Evolutionary conservation across 768 basidiomycete species (phyloP), one percentile per base, ranked within the genome.

Genomic region (Chlorophyllum brunneum): DNA sequence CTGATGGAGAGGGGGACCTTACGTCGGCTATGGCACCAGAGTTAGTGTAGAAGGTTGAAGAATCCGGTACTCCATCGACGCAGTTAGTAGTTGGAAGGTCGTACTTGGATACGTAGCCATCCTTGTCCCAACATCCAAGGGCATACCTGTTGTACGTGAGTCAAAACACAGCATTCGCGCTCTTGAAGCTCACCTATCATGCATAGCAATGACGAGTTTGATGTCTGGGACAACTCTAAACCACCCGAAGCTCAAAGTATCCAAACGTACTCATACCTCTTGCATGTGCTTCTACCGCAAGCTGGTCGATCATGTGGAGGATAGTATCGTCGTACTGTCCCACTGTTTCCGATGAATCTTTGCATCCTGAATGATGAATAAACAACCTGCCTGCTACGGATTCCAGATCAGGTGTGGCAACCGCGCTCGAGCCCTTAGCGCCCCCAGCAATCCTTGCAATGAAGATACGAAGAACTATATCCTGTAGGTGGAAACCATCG

Each of bases 171-270:
- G n/a, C 1, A 33, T 7, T 20, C 15, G 22, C 23, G 18, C 15
- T 22, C 27, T 18, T 2, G 8, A 24, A 50, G 27, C 11, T 50
- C 26, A 38, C 56, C 63, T 51, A 37, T 64, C 61, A 26, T 64
- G 63, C 63, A 64, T 64, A 6, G 63, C 61, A 33, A 64, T 59
- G n/a, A 64, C 51, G 29, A 64, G 45, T 50, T 64, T 64, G 34
- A 64, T 64, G 52, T 62, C 63, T 64, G 23, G 16, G 18, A 16
- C 22, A 27, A 23, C n/a, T 11, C 26, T 15, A 40, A 41, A 36
- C 6, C 7, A 38, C 1, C 20, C 4, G n/a, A 4, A 16, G 13
- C 6, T 16, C 24, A 48, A 38, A 22, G 22, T 8, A 34, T 3
- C 13, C n/a, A 23, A 31, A 7, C 16, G 38, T 10, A 22, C 18